Evolutionary conservation across 2,329 filamentous ascomycete species (phyloP).

Genomic region (Aquanectria penicillioides): DNA sequence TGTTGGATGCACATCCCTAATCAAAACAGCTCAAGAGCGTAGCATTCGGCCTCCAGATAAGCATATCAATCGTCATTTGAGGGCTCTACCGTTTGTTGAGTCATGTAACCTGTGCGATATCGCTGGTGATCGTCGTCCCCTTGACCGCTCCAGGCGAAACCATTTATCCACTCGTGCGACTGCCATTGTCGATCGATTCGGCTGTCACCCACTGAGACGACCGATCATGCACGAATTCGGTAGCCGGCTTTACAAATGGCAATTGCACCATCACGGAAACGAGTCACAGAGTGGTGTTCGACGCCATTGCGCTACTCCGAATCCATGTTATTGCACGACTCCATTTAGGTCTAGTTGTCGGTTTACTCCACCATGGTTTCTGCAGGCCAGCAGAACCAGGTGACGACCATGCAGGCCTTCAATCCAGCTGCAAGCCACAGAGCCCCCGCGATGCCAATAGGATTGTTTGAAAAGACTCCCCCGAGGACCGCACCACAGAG

Average conservation of each 20-base stretch:
- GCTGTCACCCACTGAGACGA: not conserved
- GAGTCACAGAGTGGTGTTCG: not conserved
- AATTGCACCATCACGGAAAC: not conserved
- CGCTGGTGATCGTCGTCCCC: constrained; percentile 14
- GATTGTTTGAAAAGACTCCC: constrained; percentile 58
- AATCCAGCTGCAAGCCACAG: constrained; percentile 68
- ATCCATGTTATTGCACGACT: no score
- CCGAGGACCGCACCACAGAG: constrained; percentile 60
- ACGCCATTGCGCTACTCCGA: no score
- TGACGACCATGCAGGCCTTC: constrained; percentile 65
- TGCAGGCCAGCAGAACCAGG: constrained; percentile 71
- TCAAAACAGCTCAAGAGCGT: not conserved
- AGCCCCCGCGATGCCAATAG: constrained; percentile 60
- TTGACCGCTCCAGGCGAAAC: not conserved
- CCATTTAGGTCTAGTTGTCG: no score
- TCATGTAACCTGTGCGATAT: constrained; percentile 14
- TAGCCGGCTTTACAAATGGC: not conserved
- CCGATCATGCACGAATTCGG: constrained; percentile 19
- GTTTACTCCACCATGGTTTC: constrained; percentile 46
- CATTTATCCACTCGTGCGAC: not conserved
- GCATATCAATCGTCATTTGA: not conserved
- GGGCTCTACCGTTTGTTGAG: not conserved
- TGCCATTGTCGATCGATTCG: not conserved
- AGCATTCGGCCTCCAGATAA: not conserved
- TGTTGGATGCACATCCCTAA: not conserved